phyloP scores from a whole-genome alignment of 75 land plant genomes.

The Azolla pinnata region DNA sequence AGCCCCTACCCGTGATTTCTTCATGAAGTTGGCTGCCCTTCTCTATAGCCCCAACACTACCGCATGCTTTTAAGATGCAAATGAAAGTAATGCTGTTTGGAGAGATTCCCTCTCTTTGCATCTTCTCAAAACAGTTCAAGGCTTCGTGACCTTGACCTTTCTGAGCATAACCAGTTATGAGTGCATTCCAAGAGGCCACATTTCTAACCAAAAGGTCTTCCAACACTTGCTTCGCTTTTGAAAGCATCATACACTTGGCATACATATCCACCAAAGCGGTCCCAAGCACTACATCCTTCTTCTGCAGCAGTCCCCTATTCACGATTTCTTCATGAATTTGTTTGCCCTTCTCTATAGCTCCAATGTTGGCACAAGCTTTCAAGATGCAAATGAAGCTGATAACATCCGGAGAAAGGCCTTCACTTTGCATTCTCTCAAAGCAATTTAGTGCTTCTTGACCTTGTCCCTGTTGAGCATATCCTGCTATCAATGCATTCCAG shows the following conservation, averaged over 20 bases:
- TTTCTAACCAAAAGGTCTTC: constrained; percentile 11
- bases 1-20: neutral
- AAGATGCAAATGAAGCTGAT: neutral
- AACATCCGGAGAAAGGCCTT: constrained; percentile 6
- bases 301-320: constrained; percentile 1
- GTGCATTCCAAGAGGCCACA: constrained; percentile 21
- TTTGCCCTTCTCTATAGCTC: constrained; percentile 3
- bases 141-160: constrained; percentile 19
- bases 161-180: constrained; percentile 24
- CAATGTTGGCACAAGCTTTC: neutral
- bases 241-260: constrained; percentile 9
- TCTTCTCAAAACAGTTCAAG: constrained; percentile 8
- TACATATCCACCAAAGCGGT: constrained; percentile 15
- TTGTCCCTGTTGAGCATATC: constrained; percentile 11
- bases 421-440: constrained; percentile 8
- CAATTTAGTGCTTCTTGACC: constrained; percentile 4
- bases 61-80: constrained; percentile 10
- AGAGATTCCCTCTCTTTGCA: constrained; percentile 15
- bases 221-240: constrained; percentile 5
- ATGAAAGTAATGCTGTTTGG: constrained; percentile 11
- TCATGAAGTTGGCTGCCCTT: constrained; percentile 6
- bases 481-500: constrained; percentile 14
- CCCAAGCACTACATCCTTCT: constrained; percentile 7
- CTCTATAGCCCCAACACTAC: constrained; percentile 8
- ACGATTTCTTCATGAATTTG: constrained; percentile 3